Evolutionary conservation across 768 basidiomycete species (phyloP), one percentile per base, ranked within the genome.

Genomic region (Leucosporidium scottii): DNA sequence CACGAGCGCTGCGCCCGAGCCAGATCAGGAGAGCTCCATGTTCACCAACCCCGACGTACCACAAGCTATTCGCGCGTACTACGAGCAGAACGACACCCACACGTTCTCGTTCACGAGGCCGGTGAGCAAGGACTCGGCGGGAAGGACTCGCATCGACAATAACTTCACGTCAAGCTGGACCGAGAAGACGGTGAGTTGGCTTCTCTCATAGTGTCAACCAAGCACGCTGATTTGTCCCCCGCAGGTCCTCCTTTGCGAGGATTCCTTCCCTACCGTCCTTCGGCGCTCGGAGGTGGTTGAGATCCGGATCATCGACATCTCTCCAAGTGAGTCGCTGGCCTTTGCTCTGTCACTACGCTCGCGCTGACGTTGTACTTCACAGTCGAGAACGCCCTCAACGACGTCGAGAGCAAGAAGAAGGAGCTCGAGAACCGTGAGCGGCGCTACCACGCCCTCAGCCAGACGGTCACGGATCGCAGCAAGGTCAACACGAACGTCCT

Each of bases 201-300:
- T 9, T 34, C 34, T 34, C 34, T 34, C 21, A 27, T 61, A 17
- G 20, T 17, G 30, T 31, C 25, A 23, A 4, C 25, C n/a, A 55
- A 36, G 18, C 27, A 28, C 12, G 12, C 50, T 51, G 23, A 51
- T n/a, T 17, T 86, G 84, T 74, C 87, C 85, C 76, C 20, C 27
- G 8, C 51, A 68, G 67, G 62, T 71, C 3, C 50, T 72, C n/a
- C 89, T 86, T 4, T 92, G 90, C 0, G 90, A 93, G 78, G 89
- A 91, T 73, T 83, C 85, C 5, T 93, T 93, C 79, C 94, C 94
- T 0, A 93, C 92, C 0, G 89, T 97, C 4, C 83, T 97, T 48
- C 85, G 89, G 39, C 85, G 94, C 28, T 92, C 91, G 1, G 93
- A 96, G 75, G 85, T 97, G 53, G 81, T 91, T 36, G 85, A 83